Conservation (phyloP, 306 rosid species). For the Begonia masoniana region DNA sequence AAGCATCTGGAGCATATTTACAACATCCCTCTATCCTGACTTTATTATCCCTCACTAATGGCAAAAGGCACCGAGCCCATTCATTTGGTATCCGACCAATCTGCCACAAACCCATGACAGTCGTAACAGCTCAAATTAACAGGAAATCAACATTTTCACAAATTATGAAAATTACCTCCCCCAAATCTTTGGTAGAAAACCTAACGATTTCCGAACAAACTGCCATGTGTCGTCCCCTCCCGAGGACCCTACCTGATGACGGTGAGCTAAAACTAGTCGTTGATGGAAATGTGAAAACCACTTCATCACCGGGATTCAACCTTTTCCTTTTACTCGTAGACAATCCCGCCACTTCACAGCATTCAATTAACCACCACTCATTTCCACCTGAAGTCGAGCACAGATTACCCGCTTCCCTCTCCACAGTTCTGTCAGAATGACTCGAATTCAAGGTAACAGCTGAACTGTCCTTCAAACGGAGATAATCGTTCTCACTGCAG, state of each 20-base stretch:
- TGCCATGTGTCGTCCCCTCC: constrained; percentile 36
- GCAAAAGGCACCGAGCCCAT: constrained; percentile 90
- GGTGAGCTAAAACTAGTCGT: constrained; percentile 24
- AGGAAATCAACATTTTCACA: neutral
- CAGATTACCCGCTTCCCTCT: constrained; percentile 10
- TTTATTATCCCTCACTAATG: constrained; percentile 66
- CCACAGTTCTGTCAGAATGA: constrained; percentile 11
- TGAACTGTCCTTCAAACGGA: constrained; percentile 6
- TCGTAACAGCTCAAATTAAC: constrained; percentile 7
- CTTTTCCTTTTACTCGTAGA: constrained; percentile 81
- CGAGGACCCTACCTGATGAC: constrained; percentile 49
- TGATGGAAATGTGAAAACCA: constrained; percentile 49
- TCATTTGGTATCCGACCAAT: constrained; percentile 92
- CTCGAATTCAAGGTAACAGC: constrained; percentile 10
- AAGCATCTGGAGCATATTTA: constrained; percentile 49
- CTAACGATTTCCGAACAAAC: constrained; percentile 76
- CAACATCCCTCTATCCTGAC: constrained; percentile 61
- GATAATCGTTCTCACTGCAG: constrained; percentile 1
- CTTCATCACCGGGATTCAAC: constrained; percentile 52
- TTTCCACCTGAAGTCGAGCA: constrained; percentile 15
- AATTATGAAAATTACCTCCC: constrained; percentile 46
- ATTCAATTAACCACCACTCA: constrained; percentile 75
- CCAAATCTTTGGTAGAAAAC: constrained; percentile 48
- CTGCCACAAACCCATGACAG: constrained; percentile 28
- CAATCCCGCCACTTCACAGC: constrained; percentile 48